Evolutionary conservation across 2,329 filamentous ascomycete genomes (phyloP).

Genomic region (Elsinoe perseae): DNA sequence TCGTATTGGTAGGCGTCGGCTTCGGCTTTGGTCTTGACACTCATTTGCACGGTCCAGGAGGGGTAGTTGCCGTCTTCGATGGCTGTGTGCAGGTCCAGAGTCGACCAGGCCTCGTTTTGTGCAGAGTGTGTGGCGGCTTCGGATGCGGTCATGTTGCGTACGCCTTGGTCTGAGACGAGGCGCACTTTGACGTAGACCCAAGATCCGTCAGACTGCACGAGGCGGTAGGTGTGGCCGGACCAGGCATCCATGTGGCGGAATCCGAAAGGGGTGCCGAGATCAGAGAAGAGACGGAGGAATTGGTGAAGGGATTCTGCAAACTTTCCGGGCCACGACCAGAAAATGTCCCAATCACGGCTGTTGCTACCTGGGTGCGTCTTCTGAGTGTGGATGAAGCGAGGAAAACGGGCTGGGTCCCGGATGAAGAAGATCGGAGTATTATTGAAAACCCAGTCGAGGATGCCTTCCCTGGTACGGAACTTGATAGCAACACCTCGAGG

Average conservation of each 20-base stretch:
- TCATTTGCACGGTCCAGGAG: constrained; percentile 46
- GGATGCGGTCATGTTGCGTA: constrained; percentile 37
- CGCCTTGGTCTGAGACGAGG: constrained; percentile 42
- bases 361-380: constrained; percentile 30
- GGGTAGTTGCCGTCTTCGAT: constrained; percentile 42
- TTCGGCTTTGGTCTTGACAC: constrained; percentile 47
- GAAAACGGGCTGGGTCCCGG: constrained; percentile 66
- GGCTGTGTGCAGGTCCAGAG: constrained; percentile 36
- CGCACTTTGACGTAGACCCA: constrained; percentile 47
- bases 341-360: constrained; percentile 29
- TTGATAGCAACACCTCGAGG: constrained; percentile 66
- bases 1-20: constrained; percentile 43
- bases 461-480: constrained; percentile 66
- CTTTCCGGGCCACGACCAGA: constrained; percentile 23
- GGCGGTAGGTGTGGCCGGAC: constrained; percentile 40
- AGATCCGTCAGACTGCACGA: constrained; percentile 34
- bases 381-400: constrained; percentile 52
- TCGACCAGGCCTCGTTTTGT: constrained; percentile 32
- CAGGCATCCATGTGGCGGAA: constrained; percentile 42
- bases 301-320: constrained; percentile 42
- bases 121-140: constrained; percentile 32
- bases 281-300: constrained; percentile 46
- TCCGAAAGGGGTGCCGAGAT: constrained; percentile 41
- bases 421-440: constrained; percentile 71
- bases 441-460: constrained; percentile 65